Conservation (phyloP, 805 yeast species). For the Limtongia smithiae region DNA sequence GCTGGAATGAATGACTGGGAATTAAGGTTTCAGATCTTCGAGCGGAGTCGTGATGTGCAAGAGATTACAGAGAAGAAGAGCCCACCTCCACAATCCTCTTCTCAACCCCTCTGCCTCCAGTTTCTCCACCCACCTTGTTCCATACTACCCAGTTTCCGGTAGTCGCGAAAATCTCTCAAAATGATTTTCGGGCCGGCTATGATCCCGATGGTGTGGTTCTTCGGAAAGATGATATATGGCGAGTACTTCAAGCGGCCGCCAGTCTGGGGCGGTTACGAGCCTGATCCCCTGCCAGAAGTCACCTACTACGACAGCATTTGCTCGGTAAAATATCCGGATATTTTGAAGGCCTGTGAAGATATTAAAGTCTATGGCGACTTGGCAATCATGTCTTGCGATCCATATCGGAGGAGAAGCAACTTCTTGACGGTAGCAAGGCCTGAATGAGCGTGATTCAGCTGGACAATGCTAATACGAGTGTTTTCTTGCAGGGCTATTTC, state of each 20-base stretch:
- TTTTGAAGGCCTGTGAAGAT: constrained; percentile 25
- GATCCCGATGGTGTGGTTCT: constrained; percentile 26
- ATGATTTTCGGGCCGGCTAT: constrained; percentile 27
- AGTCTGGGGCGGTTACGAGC: constrained; percentile 23
- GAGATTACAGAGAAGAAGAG: too few relatives aligned
- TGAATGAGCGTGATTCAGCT: too few relatives aligned
- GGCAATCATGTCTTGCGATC: constrained; percentile 27
- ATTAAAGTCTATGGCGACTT: constrained; percentile 24
- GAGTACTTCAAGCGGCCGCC: constrained; percentile 28
- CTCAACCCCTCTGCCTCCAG: too few relatives aligned
- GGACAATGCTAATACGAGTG: too few relatives aligned
- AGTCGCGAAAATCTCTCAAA: too few relatives aligned
- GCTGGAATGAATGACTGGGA: too few relatives aligned
- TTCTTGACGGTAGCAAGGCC: constrained; percentile 18
- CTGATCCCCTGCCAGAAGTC: constrained; percentile 28
- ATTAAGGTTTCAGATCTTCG: too few relatives aligned
- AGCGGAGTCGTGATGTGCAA: too few relatives aligned
- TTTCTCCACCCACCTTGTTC: too few relatives aligned
- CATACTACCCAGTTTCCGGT: too few relatives aligned
- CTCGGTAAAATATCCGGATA: constrained; percentile 16
- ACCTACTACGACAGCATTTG: constrained; percentile 18
- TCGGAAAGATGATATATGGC: constrained; percentile 25
- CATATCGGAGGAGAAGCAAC: constrained; percentile 25
- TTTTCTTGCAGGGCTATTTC: constrained; percentile 8
- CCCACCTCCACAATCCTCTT: too few relatives aligned